phyloP scores from a whole-genome alignment of 1,139 yeast species.

The Saccharomyces hybrid region DNA sequence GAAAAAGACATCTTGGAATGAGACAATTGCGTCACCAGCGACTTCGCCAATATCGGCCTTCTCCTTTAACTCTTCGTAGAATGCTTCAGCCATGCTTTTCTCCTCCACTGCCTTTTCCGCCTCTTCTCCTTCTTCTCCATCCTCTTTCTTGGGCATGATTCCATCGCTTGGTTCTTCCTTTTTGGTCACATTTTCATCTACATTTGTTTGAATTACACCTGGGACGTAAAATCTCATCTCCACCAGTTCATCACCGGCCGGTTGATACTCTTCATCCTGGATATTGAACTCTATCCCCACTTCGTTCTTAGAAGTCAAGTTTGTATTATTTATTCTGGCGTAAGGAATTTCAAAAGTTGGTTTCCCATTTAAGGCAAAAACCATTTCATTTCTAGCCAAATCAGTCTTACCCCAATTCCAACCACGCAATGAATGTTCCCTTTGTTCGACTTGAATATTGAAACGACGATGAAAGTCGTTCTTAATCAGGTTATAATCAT shows the following conservation, averaged over 20 bases:
- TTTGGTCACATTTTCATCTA: constrained; percentile 31
- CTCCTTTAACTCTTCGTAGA: constrained; percentile 86
- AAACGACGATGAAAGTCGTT: constrained; percentile 78
- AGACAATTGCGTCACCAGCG: constrained; percentile 94
- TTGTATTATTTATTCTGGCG: constrained; percentile 71
- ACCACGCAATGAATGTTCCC: constrained; percentile 90
- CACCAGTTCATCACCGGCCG: constrained; percentile 89
- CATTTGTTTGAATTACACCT: constrained; percentile 50
- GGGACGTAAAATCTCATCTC: constrained; percentile 93
- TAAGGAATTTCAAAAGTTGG: constrained; percentile 93
- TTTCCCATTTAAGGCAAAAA: constrained; percentile 77
- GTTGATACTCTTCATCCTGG: constrained; percentile 49
- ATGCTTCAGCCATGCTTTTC: constrained; percentile 70
- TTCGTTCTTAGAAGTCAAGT: constrained; percentile 86
- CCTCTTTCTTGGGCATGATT: constrained; percentile 33
- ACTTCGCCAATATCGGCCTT: constrained; percentile 95
- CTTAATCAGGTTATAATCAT: constrained; percentile 74
- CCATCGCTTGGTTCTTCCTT: constrained; percentile 25
- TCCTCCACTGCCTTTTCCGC: constrained; percentile 42
- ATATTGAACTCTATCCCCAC: constrained; percentile 83
- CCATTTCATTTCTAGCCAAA: constrained; percentile 83
- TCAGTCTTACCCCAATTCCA: constrained; percentile 99
- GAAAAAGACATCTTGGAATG: constrained; percentile 84
- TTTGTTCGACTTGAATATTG: constrained; percentile 62
- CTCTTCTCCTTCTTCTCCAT: constrained; percentile 38